These are phyloP conservation scores for Trypanosomatidae sp. DNA, from an alignment of 208 protist species.

Conservation along the genomic window DNA sequence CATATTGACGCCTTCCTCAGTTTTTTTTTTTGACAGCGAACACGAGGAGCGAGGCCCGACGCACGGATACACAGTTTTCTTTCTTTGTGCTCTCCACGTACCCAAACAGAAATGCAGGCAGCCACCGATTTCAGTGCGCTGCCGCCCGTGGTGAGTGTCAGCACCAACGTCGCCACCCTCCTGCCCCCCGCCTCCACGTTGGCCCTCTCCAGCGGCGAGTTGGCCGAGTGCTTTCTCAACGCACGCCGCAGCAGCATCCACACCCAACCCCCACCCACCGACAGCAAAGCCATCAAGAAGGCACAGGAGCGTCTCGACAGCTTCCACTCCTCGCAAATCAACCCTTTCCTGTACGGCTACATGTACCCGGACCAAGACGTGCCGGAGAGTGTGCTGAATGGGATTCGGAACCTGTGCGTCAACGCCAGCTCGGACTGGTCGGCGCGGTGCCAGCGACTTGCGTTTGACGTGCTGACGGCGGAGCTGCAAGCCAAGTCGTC, in stretches of 20 bases:
- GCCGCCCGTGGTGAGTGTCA: constrained; percentile 32
- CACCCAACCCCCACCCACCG: constrained; percentile 57
- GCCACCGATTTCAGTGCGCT: constrained; percentile 23
- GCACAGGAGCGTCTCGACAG: constrained; percentile 45
- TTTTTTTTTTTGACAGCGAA: too few relatives aligned
- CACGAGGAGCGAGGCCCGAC: too few relatives aligned
- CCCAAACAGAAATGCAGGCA: neutral
- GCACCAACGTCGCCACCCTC: constrained; percentile 49
- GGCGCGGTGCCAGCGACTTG: constrained; percentile 62
- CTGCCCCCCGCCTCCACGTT: constrained; percentile 6
- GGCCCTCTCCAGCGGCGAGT: constrained; percentile 40
- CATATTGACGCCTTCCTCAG: too few relatives aligned
- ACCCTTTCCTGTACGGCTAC: constrained; percentile 72
- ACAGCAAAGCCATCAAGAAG: constrained; percentile 63
- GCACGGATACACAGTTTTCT: too few relatives aligned
- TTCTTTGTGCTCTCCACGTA: neutral
- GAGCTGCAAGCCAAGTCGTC: constrained; percentile 60
- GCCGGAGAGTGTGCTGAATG: constrained; percentile 47
- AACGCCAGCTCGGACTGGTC: constrained; percentile 63
- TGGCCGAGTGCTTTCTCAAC: constrained; percentile 59
- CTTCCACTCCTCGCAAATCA: constrained; percentile 72
- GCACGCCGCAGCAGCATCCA: constrained; percentile 63
- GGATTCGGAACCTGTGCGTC: constrained; percentile 53
- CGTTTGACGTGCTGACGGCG: constrained; percentile 53
- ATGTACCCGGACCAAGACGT: constrained; percentile 61